A percentile compares a stretch with the other conserved stretches of the same genome.
phyloP scores from a whole-genome alignment of 257 asterid species.

The Voacanga thouarsii region DNA sequence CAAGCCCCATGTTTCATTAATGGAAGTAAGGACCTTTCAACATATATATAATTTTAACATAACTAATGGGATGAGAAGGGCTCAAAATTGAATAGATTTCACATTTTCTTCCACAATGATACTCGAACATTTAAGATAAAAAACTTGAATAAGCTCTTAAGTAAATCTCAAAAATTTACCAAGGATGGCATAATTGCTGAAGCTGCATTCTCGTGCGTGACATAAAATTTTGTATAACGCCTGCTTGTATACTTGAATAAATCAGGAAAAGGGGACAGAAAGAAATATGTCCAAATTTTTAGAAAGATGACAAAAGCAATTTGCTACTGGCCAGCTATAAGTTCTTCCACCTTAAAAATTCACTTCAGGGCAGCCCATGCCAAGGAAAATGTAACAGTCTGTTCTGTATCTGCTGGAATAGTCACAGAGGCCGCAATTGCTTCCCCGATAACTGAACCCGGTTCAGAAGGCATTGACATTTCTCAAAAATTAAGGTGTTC shows the following conservation, averaged over 20 bases:
- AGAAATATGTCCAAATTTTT: conserved; percentile 8
- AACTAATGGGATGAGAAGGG: conserved; percentile 6
- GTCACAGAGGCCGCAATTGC: conserved; percentile 87
- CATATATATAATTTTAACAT: conserved; percentile 10
- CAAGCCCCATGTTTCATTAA: conserved; percentile 44
- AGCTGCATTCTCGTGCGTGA: conserved; percentile 59
- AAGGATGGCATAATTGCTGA: conserved; percentile 66
- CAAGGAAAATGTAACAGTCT: conserved; percentile 69
- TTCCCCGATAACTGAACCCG: conserved; percentile 75
- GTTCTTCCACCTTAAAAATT: conserved; percentile 77
- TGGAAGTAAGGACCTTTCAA: not conserved
- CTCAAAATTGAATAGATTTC: not conserved
- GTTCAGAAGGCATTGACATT: conserved; percentile 71
- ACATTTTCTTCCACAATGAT: not conserved
- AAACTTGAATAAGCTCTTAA: not conserved
- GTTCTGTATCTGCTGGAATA: conserved; percentile 59
- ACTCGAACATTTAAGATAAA: not conserved
- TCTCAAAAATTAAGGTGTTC: conserved; percentile 65
- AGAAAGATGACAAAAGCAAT: conserved; percentile 18
- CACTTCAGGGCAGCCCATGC: conserved; percentile 96
- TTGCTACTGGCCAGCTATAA: conserved; percentile 64
- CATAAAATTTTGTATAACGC: conserved; percentile 87
- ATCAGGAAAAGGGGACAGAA: conserved; percentile 22
- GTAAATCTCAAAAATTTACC: conserved; percentile 42
- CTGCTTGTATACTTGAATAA: conserved; percentile 37